Conservation (phyloP, 2,329 filamentous ascomycete species). For the Alternaria brassicae region DNA sequence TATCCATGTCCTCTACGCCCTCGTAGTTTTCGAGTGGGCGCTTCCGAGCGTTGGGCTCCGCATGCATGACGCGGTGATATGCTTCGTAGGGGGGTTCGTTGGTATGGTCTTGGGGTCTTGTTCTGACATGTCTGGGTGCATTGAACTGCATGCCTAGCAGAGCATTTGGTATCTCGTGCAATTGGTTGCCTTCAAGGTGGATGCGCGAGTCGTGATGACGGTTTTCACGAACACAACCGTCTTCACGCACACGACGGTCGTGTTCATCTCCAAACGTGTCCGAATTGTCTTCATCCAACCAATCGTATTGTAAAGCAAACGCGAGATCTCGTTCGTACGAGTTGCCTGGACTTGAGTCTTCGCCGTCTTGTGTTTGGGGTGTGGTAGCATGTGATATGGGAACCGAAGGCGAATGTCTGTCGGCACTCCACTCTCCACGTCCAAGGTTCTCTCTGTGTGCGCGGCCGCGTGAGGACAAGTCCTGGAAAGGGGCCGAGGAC, state of each 20-base stretch:
- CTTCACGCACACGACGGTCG: not conserved
- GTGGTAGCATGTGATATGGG: slow-evolving; percentile 8
- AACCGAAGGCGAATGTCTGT: slow-evolving; percentile 11
- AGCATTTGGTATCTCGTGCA: not conserved
- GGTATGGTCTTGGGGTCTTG: not conserved
- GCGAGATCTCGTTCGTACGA: slow-evolving; percentile 16
- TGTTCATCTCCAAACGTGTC: not conserved
- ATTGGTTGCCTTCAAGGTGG: not conserved
- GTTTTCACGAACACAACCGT: not conserved
- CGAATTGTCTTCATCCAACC: slow-evolving; percentile 8
- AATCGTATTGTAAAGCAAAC: slow-evolving; percentile 17
- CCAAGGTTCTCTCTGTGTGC: not conserved
- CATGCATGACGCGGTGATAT: not conserved
- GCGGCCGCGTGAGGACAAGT: not conserved
- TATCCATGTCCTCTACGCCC: slow-evolving; percentile 16
- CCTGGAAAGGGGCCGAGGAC: not conserved
- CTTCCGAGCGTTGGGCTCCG: slow-evolving; percentile 19
- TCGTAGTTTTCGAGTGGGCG: slow-evolving; percentile 31
- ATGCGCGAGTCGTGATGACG: not conserved
- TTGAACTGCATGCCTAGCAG: not conserved
- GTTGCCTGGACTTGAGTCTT: not conserved
- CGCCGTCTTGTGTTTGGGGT: not conserved
- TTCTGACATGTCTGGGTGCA: not conserved
- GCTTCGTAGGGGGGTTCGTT: not conserved
- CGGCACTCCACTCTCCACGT: not conserved